These are phyloP conservation scores for Thalassiosira allenii DNA, from an alignment of 352 stramenopile genomes.

Conservation along the genomic window DNA sequence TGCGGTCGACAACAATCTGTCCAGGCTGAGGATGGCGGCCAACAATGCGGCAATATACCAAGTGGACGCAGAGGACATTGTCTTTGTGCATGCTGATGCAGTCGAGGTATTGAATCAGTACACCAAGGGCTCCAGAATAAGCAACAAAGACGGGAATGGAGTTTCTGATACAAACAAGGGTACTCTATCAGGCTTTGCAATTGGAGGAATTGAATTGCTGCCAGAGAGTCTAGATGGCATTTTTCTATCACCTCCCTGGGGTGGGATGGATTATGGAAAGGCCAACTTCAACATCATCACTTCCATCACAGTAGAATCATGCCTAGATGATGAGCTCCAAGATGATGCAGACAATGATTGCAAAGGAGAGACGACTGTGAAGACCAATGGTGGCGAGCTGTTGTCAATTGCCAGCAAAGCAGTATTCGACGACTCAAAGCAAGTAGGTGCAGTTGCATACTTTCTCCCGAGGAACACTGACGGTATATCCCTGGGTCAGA, in stretches of 20 bases:
- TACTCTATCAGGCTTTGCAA: conserved; percentile 46
- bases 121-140: conserved; percentile 39
- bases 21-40: conserved; percentile 74
- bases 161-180: neutral
- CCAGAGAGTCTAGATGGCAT: conserved; percentile 71
- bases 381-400: conserved; percentile 62
- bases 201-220: conserved; percentile 68
- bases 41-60: conserved; percentile 81
- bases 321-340: neutral
- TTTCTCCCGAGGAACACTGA: conserved; percentile 82
- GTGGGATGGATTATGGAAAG: conserved; percentile 76
- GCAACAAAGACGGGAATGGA: neutral
- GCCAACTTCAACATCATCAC: conserved; percentile 46
- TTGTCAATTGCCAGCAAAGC: conserved; percentile 49
- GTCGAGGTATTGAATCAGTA: conserved; percentile 65
- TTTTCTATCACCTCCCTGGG: conserved; percentile 84
- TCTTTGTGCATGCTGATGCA: conserved; percentile 79
- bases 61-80: conserved; percentile 63
- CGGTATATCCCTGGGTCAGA: conserved; percentile 59
- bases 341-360: conserved; percentile 1
- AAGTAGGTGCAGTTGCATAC: conserved; percentile 55
- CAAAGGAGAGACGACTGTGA: neutral
- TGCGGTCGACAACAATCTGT: conserved; percentile 76
- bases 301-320: conserved; percentile 45
- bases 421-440: conserved; percentile 29